Percentiles rank a stretch among this genome's conserved stretches.
phyloP scores from a whole-genome alignment of 2,329 filamentous ascomycete species.

The Fusarium piperis region DNA sequence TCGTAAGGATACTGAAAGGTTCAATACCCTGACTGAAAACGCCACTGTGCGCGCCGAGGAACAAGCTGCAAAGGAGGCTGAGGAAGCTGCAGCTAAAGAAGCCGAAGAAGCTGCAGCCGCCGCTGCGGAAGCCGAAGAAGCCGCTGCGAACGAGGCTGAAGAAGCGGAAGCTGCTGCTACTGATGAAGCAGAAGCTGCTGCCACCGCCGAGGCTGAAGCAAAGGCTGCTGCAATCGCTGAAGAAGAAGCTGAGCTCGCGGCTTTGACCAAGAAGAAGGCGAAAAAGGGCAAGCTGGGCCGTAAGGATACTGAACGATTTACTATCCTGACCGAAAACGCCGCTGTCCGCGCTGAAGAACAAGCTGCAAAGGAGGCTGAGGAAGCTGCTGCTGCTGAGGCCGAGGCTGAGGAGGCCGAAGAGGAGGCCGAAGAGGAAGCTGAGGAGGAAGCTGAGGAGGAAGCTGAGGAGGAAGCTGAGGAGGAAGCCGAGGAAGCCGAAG shows the following conservation, averaged over 20 bases:
- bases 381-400: constrained; percentile 16
- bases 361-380: constrained; percentile 34
- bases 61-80: constrained; percentile 35
- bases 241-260: constrained; percentile 52
- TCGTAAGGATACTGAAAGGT: constrained; percentile 37
- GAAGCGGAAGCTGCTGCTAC: constrained; percentile 32
- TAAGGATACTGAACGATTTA: constrained; percentile 35
- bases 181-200: constrained; percentile 40
- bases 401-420: constrained; percentile 26
- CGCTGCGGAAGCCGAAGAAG: constrained; percentile 16
- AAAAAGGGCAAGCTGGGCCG: constrained; percentile 48
- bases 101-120: constrained; percentile 33
- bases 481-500: constrained; percentile 8
- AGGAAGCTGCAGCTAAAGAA: constrained; percentile 39
- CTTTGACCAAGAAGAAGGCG: constrained; percentile 47
- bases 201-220: constrained; percentile 29
- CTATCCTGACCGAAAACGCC: constrained; percentile 13
- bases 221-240: constrained; percentile 46
- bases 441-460: constrained; percentile 11
- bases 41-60: constrained; percentile 25
- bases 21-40: constrained; percentile 21
- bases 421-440: constrained; percentile 3
- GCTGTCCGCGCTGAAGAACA: constrained; percentile 39
- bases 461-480: constrained; percentile 31
- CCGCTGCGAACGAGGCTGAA: constrained; percentile 34